Conservation (phyloP, 805 yeast species). For the Candida ulmi region DNA sequence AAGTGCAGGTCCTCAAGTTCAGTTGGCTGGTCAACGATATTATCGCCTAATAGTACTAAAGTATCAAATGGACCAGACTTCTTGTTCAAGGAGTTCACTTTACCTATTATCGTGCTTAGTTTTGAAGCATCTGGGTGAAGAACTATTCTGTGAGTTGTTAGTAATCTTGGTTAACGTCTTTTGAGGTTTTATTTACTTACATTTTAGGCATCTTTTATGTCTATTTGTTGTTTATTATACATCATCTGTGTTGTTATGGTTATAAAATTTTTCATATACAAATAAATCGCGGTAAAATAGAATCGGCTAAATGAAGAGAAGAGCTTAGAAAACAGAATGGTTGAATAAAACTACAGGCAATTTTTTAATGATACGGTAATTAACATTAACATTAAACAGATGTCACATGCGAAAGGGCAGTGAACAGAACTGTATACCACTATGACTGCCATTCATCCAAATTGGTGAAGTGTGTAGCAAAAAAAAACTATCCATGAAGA, state of each 20-base stretch:
- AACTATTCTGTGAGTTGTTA: slow-evolving; percentile 11
- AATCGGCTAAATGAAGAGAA: no score
- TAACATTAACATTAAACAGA: not conserved
- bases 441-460: no score
- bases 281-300: no score
- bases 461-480: no score
- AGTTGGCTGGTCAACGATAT: slow-evolving; percentile 6
- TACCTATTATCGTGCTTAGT: slow-evolving; percentile 30
- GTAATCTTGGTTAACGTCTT: not conserved
- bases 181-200: slow-evolving; percentile 6
- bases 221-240: not conserved
- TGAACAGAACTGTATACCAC: not conserved
- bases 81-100: slow-evolving; percentile 41
- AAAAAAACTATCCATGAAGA: no score
- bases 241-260: not conserved
- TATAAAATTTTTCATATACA: not conserved
- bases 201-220: slow-evolving; percentile 10
- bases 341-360: not conserved
- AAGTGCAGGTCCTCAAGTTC: slow-evolving; percentile 1
- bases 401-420: not conserved
- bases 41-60: slow-evolving; percentile 48
- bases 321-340: not conserved
- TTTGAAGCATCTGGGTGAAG: slow-evolving; percentile 15
- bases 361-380: no score
- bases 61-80: slow-evolving; percentile 67